Percentiles rank a stretch among this genome's conserved stretches.
phyloP scores from a whole-genome alignment of 2,329 filamentous ascomycete genomes.

The Cladophialophora psammophila region DNA sequence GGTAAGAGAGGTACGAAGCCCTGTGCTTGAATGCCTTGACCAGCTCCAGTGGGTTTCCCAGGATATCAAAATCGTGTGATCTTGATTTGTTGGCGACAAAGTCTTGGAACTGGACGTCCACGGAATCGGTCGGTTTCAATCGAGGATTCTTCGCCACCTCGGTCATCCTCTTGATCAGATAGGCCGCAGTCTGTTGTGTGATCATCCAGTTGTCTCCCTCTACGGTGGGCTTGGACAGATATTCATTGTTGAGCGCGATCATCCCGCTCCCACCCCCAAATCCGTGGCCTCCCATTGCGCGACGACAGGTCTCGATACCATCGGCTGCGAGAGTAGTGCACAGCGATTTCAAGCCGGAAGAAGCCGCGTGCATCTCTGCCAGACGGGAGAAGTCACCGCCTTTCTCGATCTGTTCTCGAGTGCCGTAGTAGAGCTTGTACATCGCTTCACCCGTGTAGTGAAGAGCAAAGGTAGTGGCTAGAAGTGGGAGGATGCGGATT shows the following conservation, averaged over 20 bases:
- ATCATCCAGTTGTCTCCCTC: constrained; percentile 67
- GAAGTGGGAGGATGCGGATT: constrained; percentile 60
- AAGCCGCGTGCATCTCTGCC: constrained; percentile 62
- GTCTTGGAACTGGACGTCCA: constrained; percentile 52
- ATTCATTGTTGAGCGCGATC: constrained; percentile 60
- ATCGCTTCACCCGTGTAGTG: constrained; percentile 56
- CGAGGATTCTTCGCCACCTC: constrained; percentile 48
- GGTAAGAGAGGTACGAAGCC: constrained; percentile 50
- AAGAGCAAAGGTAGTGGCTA: constrained; percentile 62
- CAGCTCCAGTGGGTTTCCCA: constrained; percentile 49
- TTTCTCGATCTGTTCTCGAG: constrained; percentile 55
- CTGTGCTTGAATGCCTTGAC: constrained; percentile 56
- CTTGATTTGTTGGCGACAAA: constrained; percentile 45
- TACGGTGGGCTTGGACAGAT: constrained; percentile 61
- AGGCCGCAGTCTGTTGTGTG: constrained; percentile 60
- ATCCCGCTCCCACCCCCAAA: constrained; percentile 62
- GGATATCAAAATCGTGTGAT: constrained; percentile 39
- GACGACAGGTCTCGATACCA: constrained; percentile 62
- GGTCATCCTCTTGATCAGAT: constrained; percentile 62
- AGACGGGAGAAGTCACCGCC: constrained; percentile 59
- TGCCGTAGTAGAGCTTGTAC: constrained; percentile 57
- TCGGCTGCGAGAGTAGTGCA: constrained; percentile 62
- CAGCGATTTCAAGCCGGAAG: constrained; percentile 61
- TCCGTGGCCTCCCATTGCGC: constrained; percentile 63
- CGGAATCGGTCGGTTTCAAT: constrained; percentile 46